phyloP scores from a whole-genome alignment of 176 grass and related monocot genomes.

The Cocos nucifera region DNA sequence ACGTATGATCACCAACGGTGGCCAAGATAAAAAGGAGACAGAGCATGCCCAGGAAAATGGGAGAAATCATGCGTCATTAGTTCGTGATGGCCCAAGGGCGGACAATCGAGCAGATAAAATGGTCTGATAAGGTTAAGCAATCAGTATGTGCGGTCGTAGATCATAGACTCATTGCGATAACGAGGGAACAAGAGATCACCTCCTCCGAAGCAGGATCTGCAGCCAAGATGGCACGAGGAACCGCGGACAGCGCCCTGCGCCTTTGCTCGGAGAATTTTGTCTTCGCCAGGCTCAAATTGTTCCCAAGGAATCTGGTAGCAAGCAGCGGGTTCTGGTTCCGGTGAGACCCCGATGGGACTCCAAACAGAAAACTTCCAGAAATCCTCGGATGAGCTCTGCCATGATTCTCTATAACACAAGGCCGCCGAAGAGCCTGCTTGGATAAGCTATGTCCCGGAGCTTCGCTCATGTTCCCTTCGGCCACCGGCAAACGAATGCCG shows the following conservation, averaged over 20 bases:
- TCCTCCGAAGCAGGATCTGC: slow-evolving; percentile 38
- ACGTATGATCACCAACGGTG: no score
- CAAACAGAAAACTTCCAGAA: slow-evolving; percentile 7
- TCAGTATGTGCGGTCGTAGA: no score
- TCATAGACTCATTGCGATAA: no score
- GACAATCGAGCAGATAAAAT: no score
- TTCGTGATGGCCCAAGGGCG: no score
- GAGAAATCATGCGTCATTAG: no score
- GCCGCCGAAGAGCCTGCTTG: slow-evolving; percentile 24
- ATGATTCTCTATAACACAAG: slow-evolving; percentile 5
- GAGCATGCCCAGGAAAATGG: no score
- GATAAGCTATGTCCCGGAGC: slow-evolving; percentile 31
- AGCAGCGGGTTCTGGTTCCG: slow-evolving; percentile 10
- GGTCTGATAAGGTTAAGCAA: no score
- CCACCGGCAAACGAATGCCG: no score
- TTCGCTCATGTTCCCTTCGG: slow-evolving; percentile 31
- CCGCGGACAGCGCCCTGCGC: slow-evolving; percentile 1
- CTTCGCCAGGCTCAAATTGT: slow-evolving; percentile 11
- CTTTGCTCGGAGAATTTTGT: slow-evolving; percentile 15
- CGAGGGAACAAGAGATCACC: slow-evolving; percentile 6
- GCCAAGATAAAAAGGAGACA: no score
- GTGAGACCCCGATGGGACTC: slow-evolving; percentile 16
- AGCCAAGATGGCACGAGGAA: slow-evolving; percentile 23
- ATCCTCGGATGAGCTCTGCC: slow-evolving; percentile 7
- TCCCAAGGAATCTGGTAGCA: slow-evolving; percentile 21